Evolutionary conservation across 768 basidiomycete species (phyloP), one percentile per base, ranked within the genome.

Genomic region (Rhodotorula taiwanensis): DNA sequence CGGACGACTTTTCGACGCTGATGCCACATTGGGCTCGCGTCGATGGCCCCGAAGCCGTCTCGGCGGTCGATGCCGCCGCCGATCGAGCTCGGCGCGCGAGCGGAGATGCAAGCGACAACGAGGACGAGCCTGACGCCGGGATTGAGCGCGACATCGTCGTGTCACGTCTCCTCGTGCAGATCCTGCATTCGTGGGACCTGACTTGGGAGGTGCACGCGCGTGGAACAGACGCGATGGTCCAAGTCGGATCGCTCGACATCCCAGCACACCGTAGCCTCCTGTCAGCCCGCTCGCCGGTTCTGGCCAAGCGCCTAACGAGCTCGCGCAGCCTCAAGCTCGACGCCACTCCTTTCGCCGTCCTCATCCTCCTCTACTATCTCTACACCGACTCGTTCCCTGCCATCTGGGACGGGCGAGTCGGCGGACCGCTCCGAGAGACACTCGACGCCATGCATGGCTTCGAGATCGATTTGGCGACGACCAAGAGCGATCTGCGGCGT

Each of bases 361-460:
- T 95, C 21, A 80, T 94, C 27, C 77, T 97, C 25, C 74, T 95
- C 25, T 81, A 84, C 28, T 97, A 91, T 72, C 75, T 97, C n/a
- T 97, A 97, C 75, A 81, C 87, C 2, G 94, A 99, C 74, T 81
- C 84, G 44, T 75, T 93, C 2, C 78, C 89, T 16, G 84, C 89
- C 0, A 75, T 92, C 20, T 93, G 91, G 89, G 92, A 98, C 73
- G 79, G 80, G 18, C 83, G 90, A 23, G 79, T 88, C 16, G 79
- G 77, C 8, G 67, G 76, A 0, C 74, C 76, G 2, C 75, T 86
- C 4, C 77, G 79, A 31, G 72, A 34, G 5, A 25, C 70, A 8
- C 76, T 79, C 27, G 77, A 81, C 41, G 49, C 59, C 0, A 62
- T 58, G 16, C 54, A 34, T 16, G 10, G n/a, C 11, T 13, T 70